Conservation (phyloP, 1,284 basidiomycete genomes). For the Tilletia caries region DNA sequence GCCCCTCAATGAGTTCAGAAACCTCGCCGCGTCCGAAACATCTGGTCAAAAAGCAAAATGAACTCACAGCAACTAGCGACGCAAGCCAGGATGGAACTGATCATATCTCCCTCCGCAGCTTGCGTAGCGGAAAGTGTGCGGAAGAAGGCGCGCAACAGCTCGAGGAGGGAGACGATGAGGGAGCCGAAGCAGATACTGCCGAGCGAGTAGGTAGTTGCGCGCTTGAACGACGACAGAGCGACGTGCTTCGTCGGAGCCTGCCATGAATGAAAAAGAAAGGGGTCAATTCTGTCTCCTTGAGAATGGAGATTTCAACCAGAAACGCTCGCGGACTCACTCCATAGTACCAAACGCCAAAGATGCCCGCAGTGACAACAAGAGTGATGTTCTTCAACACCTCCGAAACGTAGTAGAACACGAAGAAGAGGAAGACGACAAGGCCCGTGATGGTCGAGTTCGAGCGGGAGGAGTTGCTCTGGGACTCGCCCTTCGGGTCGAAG, state of each 20-base stretch:
- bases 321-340: no score
- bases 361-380: conserved; percentile 42
- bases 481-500: conserved; percentile 33
- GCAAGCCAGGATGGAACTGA: conserved; percentile 72
- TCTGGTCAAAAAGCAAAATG: no score
- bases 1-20: no score
- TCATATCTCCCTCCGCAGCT: conserved; percentile 69
- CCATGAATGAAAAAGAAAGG: conserved; percentile 21
- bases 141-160: conserved; percentile 69
- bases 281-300: no score
- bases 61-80: conserved; percentile 69
- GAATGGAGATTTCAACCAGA: no score
- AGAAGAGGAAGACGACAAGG: conserved; percentile 44
- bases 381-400: conserved; percentile 41
- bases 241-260: conserved; percentile 63
- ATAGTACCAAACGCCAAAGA: conserved; percentile 47
- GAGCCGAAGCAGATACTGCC: conserved; percentile 87
- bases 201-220: conserved; percentile 78
- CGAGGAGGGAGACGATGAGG: conserved; percentile 80
- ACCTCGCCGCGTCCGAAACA: no score
- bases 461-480: conserved; percentile 25
- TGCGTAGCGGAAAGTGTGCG: conserved; percentile 67
- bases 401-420: conserved; percentile 20
- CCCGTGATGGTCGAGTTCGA: conserved; percentile 37
- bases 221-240: conserved; percentile 62